Percentiles rank a stretch among this genome's conserved stretches.
Conservation (phyloP, 257 asterid species). For the Gentiana macrophylla region DNA sequence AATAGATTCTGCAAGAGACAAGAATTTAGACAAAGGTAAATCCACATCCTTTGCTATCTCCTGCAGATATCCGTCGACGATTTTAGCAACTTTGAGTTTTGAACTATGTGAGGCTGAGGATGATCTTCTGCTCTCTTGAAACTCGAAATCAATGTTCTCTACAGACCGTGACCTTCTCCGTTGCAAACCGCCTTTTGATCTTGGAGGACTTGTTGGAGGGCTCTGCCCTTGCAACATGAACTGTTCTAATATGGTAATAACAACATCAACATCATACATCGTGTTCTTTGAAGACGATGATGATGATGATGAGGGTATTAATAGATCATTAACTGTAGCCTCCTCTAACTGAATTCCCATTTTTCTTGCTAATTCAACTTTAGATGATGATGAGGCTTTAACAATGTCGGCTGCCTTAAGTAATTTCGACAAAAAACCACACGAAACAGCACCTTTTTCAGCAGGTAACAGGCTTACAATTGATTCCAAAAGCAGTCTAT, state of each 20-base stretch:
- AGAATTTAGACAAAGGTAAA: constrained; percentile 46
- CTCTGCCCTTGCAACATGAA: constrained; percentile 70
- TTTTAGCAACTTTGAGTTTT: constrained; percentile 71
- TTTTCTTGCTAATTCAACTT: constrained; percentile 49
- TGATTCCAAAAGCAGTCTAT: constrained; percentile 63
- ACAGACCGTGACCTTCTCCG: constrained; percentile 84
- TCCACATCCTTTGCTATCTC: constrained; percentile 51
- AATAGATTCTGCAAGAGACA: constrained; percentile 53
- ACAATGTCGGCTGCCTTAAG: constrained; percentile 66
- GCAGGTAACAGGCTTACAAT: constrained; percentile 68
- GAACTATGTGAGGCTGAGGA: constrained; percentile 79
- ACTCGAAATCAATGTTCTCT: constrained; percentile 54
- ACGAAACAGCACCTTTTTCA: constrained; percentile 63
- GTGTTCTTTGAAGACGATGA: constrained; percentile 16
- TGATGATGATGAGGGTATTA: constrained; percentile 40
- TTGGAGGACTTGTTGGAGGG: constrained; percentile 73
- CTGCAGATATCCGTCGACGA: constrained; percentile 63
- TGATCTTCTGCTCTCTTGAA: constrained; percentile 70
- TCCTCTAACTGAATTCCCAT: constrained; percentile 69
- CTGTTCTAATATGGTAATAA: constrained; percentile 48
- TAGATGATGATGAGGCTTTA: constrained; percentile 58
- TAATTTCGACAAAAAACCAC: constrained; percentile 66
- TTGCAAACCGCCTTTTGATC: constrained; percentile 32
- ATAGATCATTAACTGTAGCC: constrained; percentile 55
- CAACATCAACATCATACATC: constrained; percentile 55